These are phyloP conservation scores for Gelatoporia subvermispora DNA, from an alignment of 768 basidiomycete genomes.

Conservation along the genomic window DNA sequence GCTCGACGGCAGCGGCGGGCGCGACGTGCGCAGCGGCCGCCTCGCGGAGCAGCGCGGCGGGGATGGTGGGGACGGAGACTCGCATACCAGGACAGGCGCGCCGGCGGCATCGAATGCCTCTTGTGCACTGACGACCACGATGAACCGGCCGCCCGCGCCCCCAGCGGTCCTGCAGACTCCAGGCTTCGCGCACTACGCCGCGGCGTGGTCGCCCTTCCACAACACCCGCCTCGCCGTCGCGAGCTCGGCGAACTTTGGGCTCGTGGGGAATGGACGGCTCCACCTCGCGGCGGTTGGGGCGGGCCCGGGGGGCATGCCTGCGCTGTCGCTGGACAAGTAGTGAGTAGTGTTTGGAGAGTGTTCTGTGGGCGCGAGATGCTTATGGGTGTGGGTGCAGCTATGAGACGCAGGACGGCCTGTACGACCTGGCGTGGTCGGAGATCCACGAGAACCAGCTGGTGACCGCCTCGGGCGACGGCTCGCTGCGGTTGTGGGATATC, in stretches of 20 bases:
- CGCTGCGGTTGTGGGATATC: conserved; percentile 86
- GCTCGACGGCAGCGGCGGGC: conserved; percentile 49
- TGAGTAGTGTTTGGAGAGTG: conserved; percentile 32
- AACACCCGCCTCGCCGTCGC: conserved; percentile 70
- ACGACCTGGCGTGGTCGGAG: conserved; percentile 94
- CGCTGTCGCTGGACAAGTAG: conserved; percentile 61
- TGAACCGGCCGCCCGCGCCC: conserved; percentile 32
- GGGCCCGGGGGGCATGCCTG: conserved; percentile 39
- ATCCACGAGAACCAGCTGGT: conserved; percentile 90
- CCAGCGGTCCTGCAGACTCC: conserved; percentile 64
- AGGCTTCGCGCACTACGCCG: conserved; percentile 77
- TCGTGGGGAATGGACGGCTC: conserved; percentile 93
- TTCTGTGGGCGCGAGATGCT: conserved; percentile 2
- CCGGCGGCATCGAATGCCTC: background rate
- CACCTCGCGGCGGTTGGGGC: conserved; percentile 55
- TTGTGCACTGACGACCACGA: conserved; percentile 16
- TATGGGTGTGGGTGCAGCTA: conserved; percentile 70
- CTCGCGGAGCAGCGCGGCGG: conserved; percentile 43
- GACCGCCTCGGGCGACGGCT: conserved; percentile 86
- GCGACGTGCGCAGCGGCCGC: conserved; percentile 41
- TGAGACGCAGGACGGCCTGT: conserved; percentile 86
- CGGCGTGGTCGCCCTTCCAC: conserved; percentile 87
- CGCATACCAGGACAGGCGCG: conserved; percentile 47
- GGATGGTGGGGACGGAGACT: conserved; percentile 72
- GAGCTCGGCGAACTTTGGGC: conserved; percentile 87